These are phyloP conservation scores for Pyricularia sp. DNA, from an alignment of 2,329 filamentous ascomycete genomes.

Conservation along the genomic window DNA sequence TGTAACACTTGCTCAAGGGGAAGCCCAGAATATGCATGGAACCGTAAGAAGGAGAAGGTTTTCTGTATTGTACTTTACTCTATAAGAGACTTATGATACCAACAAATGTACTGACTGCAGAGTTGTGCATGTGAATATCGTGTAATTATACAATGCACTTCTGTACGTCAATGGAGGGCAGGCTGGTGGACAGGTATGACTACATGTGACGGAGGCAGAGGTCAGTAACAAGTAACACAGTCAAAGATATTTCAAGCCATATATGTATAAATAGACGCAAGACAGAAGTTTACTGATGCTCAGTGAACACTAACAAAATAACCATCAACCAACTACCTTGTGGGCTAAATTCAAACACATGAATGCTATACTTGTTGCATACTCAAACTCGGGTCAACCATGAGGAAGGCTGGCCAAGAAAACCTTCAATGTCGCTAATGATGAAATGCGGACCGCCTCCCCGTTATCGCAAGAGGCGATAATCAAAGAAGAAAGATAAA, in stretches of 20 bases:
- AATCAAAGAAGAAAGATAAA: not conserved
- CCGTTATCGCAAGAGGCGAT: not conserved
- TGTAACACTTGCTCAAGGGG: not conserved
- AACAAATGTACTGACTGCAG: too few relatives aligned
- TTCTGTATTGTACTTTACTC: not conserved
- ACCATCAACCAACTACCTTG: not conserved
- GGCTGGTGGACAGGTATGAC: not conserved
- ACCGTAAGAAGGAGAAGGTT: not conserved
- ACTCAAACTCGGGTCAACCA: not conserved
- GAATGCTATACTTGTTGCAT: not conserved
- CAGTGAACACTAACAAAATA: constrained; percentile 5
- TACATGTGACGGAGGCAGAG: not conserved
- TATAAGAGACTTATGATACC: not conserved
- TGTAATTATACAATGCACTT: not conserved
- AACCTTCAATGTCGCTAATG: not conserved
- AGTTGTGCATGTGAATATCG: not conserved
- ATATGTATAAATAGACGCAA: not conserved
- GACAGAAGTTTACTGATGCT: not conserved
- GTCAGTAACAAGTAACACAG: too few relatives aligned
- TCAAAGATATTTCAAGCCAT: too few relatives aligned
- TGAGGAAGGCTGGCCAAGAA: not conserved
- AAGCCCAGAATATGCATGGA: not conserved
- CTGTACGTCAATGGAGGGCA: not conserved
- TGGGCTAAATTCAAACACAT: not conserved
- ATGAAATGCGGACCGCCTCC: not conserved